A percentile compares a stretch with the other conserved stretches of the same genome.
phyloP scores from a whole-genome alignment of 768 basidiomycete genomes.

The Boletus vinaceobasis region DNA sequence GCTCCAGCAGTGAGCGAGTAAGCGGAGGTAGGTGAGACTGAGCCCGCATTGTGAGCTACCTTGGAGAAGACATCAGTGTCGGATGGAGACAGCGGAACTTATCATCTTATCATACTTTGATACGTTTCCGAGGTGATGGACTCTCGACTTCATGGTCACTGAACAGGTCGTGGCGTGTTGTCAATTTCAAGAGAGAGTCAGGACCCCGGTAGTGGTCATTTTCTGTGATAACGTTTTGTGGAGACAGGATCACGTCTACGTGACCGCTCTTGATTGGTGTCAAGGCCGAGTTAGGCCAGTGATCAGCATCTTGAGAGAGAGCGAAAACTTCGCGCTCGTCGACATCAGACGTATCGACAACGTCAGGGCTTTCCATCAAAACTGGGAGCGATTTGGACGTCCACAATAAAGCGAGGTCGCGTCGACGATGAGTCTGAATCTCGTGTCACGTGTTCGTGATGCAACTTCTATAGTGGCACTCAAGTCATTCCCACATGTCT shows the following conservation, averaged over 20 bases:
- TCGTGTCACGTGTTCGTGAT: slow-evolving; percentile 22
- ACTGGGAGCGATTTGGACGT: background rate
- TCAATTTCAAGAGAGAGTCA: background rate
- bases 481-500: too few relatives aligned
- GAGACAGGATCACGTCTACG: background rate
- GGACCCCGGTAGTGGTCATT: background rate
- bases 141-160: slow-evolving; percentile 10
- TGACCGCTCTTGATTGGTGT: background rate
- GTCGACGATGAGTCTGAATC: too few relatives aligned
- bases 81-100: background rate
- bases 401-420: background rate
- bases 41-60: slow-evolving; percentile 13
- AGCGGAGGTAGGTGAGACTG: background rate
- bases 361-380: slow-evolving; percentile 32
- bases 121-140: slow-evolving; percentile 37
- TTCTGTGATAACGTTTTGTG: background rate
- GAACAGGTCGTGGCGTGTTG: background rate
- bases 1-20: background rate
- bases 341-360: slow-evolving; percentile 61
- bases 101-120: slow-evolving; percentile 28
- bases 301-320: slow-evolving; percentile 12
- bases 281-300: background rate
- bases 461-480: background rate
- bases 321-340: slow-evolving; percentile 53
- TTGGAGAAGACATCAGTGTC: slow-evolving; percentile 15